Percentiles rank a stretch among this genome's conserved stretches.
Evolutionary conservation across 2,329 filamentous ascomycete genomes (phyloP).

Genomic region (Colletotrichum lupini): DNA sequence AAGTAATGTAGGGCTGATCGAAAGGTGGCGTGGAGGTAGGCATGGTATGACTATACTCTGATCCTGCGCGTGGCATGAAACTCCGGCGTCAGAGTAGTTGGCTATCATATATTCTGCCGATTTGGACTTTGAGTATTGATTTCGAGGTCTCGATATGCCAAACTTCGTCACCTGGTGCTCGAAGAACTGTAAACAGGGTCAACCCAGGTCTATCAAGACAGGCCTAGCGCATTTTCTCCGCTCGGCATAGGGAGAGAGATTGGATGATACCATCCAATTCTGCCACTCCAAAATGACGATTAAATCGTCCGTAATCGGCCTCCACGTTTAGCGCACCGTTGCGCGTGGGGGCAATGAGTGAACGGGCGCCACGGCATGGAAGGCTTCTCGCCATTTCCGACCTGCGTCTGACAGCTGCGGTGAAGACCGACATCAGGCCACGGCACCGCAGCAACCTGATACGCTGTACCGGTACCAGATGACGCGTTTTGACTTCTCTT

Average conservation of each 20-base stretch:
- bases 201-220: neutral
- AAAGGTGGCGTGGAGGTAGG: neutral
- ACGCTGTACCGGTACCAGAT: neutral
- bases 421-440: constrained; percentile 16
- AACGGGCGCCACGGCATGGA: neutral
- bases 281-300: neutral
- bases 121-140: neutral
- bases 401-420: neutral
- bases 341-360: neutral
- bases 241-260: constrained; percentile 18
- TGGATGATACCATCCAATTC: neutral
- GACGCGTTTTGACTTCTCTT: neutral
- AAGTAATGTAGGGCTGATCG: neutral
- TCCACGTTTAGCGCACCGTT: neutral
- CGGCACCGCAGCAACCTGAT: neutral
- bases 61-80: neutral
- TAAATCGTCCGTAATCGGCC: neutral
- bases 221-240: constrained; percentile 14
- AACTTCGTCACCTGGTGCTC: neutral
- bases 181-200: neutral
- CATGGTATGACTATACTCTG: neutral
- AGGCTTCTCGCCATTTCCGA: constrained; percentile 27
- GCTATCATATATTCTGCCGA: neutral
- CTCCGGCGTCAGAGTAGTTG: neutral
- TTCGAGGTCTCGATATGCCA: neutral